phyloP scores from a whole-genome alignment of 1,284 basidiomycete genomes.

The Marasmius tenuissimus region DNA sequence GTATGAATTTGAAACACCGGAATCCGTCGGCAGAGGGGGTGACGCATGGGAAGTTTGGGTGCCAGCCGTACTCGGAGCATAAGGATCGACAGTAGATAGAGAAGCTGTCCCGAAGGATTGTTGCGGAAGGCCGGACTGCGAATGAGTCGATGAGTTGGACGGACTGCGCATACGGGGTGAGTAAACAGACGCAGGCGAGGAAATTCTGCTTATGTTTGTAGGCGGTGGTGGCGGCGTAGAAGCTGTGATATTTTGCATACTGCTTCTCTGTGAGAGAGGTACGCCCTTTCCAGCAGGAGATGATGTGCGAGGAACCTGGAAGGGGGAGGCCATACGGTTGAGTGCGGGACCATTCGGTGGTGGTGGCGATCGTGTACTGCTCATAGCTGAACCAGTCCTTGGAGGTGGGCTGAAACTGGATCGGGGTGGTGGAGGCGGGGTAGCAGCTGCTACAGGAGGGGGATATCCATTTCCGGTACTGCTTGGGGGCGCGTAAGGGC shows the following conservation, averaged over 20 bases:
- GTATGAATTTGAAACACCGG: neutral
- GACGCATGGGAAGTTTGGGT: slow-evolving; percentile 15
- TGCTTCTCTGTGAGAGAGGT: neutral
- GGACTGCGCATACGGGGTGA: slow-evolving; percentile 20
- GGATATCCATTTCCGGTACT: neutral
- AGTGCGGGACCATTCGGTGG: neutral
- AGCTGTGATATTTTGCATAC: neutral
- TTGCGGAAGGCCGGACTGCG: slow-evolving; percentile 2
- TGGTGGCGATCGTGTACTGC: neutral
- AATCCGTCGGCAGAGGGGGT: slow-evolving; percentile 13
- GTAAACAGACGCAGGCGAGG: slow-evolving; percentile 13
- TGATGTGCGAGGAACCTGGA: neutral
- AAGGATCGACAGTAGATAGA: slow-evolving; percentile 20
- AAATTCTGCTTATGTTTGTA: slow-evolving; percentile 2
- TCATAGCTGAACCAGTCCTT: neutral
- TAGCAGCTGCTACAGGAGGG: neutral
- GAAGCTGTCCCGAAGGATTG: neutral
- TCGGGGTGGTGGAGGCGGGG: slow-evolving; percentile 9
- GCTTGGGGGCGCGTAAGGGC: neutral
- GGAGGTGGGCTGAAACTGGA: slow-evolving; percentile 3
- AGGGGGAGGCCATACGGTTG: neutral
- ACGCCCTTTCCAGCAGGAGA: neutral
- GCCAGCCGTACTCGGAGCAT: slow-evolving; percentile 19
- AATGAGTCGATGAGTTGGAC: neutral
- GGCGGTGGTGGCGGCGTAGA: neutral